Percentiles rank a stretch among this genome's conserved stretches.
These are phyloP conservation scores for Aspergillus unguis DNA, from an alignment of 2,329 filamentous ascomycete species.

Conservation along the genomic window DNA sequence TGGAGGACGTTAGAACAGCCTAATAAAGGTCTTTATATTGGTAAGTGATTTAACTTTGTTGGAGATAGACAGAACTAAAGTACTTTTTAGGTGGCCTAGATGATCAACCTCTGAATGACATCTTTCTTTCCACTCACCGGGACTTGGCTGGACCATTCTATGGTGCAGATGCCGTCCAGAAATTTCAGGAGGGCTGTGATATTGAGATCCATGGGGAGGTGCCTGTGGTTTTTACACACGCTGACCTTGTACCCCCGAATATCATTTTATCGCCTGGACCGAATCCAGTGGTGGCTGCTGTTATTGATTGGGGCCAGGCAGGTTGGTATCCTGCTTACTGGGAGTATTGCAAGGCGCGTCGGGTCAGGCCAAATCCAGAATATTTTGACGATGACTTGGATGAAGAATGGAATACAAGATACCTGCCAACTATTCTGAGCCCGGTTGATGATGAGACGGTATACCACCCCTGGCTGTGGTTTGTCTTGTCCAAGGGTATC, in stretches of 20 bases:
- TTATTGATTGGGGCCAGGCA: conserved; percentile 30
- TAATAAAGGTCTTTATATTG: conserved; percentile 19
- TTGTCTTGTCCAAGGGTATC: conserved; percentile 20
- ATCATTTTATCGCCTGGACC: conserved; percentile 22
- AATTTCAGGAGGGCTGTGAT: conserved; percentile 30
- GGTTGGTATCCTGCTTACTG: conserved; percentile 33
- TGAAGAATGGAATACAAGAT: conserved; percentile 31
- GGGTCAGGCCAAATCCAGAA: conserved; percentile 20
- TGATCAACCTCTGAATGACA: conserved; percentile 32
- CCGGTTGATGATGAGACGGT: conserved; percentile 29
- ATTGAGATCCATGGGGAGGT: conserved; percentile 27
- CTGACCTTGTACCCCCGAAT: conserved; percentile 21
- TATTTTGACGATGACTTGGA: conserved; percentile 15
- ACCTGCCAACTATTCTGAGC: conserved; percentile 32
- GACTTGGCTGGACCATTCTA: conserved; percentile 29
- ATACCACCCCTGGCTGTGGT: conserved; percentile 35
- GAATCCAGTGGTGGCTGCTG: conserved; percentile 19
- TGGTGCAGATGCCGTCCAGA: conserved; percentile 26
- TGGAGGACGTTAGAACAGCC: conserved; percentile 18
- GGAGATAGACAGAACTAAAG: conserved; percentile 1
- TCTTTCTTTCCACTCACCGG: conserved; percentile 23
- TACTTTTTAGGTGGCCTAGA: conserved; percentile 25
- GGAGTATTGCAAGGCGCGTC: conserved; percentile 31
- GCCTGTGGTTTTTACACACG: conserved; percentile 25
- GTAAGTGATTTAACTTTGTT: conserved; percentile 16